Evolutionary conservation across 1,284 basidiomycete genomes (phyloP), one percentile per base, ranked within the genome.

Genomic region (Fomitopsis schrenkii): DNA sequence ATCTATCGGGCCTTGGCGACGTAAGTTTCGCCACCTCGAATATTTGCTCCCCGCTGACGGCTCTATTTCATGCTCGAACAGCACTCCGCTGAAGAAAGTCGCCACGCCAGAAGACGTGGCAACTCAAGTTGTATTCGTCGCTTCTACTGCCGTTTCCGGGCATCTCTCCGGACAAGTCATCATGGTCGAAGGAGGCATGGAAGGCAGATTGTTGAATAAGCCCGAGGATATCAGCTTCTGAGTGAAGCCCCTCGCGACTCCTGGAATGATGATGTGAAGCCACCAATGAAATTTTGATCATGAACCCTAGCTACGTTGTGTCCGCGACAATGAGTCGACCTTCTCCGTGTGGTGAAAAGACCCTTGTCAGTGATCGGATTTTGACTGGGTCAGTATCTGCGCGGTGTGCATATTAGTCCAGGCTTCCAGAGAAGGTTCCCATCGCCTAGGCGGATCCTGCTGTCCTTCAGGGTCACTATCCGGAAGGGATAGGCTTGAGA

Each of bases 121-220:
- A 0, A 79, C 77, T 9, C 89, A 92, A 70, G 79, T 92, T 22
- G 80, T 82, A 3, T 64, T 90, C 2, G 72, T 92, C 1, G 81
- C 89, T 0, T 91, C 88, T 0, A 75, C 80, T 5, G 76, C 73
- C 2, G 71, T 91, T 0, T 91, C 89, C 3, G 89, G 90, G 0
- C 90, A 92, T 70, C 81, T 91, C 17, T 84, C 84, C 0, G 90
- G 90, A 0, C 84, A 90, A 67, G 82, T 86, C 12, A 66, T 91
- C 44, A 86, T 90, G 83, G 81, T 91, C 1, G 83, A 86, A 61
- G 90, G 90, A 2, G 90, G 90, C 0, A 90, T 91, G 88, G 90
- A 93, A 77, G 90, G 90, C 48, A 73, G 80, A 8, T 60, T 83
- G 41, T 68, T 82, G 63, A 82, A 83, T 66, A 68, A 63, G 33